Conservation (phyloP, 2,329 filamentous ascomycete genomes). For the Clarireedia monteithiana region DNA sequence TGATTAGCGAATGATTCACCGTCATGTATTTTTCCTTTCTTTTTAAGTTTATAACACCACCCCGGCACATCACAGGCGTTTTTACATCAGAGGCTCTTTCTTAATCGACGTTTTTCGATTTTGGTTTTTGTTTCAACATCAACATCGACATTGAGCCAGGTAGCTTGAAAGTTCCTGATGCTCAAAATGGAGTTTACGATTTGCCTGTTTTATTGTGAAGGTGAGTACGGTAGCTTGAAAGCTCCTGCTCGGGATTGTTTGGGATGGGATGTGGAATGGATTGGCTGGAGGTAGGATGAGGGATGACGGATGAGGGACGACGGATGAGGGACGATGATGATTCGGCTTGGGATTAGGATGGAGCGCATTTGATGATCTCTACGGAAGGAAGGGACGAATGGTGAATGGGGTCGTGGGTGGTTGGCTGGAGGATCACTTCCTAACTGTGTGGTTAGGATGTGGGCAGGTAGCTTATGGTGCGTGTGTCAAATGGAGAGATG, state of each 20-base stretch:
- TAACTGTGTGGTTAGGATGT: too few species aligned
- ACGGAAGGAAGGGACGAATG: too few species aligned
- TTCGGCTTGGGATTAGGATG: background rate
- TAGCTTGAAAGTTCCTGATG: conserved; percentile 31
- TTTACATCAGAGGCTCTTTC: conserved; percentile 11
- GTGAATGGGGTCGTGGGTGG: too few species aligned
- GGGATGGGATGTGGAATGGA: background rate
- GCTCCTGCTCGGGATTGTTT: conserved; percentile 22
- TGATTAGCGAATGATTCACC: conserved; percentile 32
- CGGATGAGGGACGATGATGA: background rate
- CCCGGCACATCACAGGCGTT: conserved; percentile 28
- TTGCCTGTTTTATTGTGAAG: conserved; percentile 11
- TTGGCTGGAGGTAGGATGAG: background rate
- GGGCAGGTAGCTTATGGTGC: too few species aligned
- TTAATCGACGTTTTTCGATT: background rate
- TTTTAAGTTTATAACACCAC: conserved; percentile 18
- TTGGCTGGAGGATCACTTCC: too few species aligned
- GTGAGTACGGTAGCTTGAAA: conserved; percentile 29
- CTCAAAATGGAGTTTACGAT: conserved; percentile 3
- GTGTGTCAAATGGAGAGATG: too few species aligned
- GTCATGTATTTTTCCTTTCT: conserved; percentile 30
- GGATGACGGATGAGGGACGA: background rate
- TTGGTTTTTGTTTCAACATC: conserved; percentile 18
- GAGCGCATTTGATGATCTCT: background rate
- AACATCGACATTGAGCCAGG: conserved; percentile 8